Evolutionary conservation across 2,329 filamentous ascomycete species (phyloP).

Genomic region (Trichophyton benhamiae): DNA sequence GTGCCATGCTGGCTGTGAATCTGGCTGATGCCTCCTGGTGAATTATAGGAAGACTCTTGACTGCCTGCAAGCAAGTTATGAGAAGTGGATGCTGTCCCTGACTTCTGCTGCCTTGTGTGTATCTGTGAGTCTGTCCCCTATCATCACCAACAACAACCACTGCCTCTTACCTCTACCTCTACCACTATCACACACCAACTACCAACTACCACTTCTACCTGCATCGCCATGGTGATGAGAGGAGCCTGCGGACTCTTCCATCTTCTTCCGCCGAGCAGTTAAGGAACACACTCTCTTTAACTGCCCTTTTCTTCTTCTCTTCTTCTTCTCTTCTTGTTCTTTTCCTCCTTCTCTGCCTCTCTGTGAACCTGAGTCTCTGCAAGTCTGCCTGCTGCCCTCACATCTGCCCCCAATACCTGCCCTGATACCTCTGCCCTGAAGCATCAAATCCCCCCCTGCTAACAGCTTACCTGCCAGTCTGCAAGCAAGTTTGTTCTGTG

Average conservation of each 20-base stretch:
- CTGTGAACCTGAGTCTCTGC: too few species aligned
- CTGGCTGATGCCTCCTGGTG: constrained; percentile 2
- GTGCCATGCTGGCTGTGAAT: background rate
- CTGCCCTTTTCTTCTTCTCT: background rate
- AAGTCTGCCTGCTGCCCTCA: background rate
- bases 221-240: constrained; percentile 8
- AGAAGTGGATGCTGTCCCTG: background rate
- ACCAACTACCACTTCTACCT: background rate
- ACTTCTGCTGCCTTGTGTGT: background rate
- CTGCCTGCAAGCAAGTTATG: background rate
- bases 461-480: background rate
- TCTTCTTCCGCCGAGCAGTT: constrained; percentile 4
- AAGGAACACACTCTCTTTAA: background rate
- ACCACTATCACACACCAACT: background rate
- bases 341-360: background rate
- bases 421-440: background rate
- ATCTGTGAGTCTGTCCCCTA: background rate
- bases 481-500: background rate
- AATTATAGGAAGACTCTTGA: background rate
- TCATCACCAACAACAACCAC: background rate
- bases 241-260: background rate
- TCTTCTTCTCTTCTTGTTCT: background rate
- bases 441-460: background rate
- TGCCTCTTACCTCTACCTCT: background rate
- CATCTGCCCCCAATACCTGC: background rate